Conservation (phyloP, 768 basidiomycete species). For the Rubroboletus satanas region DNA sequence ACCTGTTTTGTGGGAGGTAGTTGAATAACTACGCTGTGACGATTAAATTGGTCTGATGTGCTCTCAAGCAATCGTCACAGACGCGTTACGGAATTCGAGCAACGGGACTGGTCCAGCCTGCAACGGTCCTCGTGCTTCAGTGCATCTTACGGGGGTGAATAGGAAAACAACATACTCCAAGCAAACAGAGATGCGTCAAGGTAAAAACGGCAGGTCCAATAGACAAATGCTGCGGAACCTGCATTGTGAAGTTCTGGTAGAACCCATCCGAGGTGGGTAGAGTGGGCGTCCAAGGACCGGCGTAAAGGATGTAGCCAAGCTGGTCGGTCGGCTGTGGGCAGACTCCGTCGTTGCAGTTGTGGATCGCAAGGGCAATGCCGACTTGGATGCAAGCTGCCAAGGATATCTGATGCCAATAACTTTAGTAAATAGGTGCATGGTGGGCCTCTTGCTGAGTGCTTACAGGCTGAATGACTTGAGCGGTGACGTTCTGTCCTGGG, state of each 20-base stretch:
- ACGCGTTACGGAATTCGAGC: slow-evolving; percentile 27
- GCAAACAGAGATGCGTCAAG: slow-evolving; percentile 28
- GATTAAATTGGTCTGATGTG: background rate
- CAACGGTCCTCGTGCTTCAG: background rate
- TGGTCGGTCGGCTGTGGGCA: slow-evolving; percentile 21
- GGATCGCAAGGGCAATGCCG: slow-evolving; percentile 30
- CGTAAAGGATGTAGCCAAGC: slow-evolving; percentile 28
- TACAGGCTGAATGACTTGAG: slow-evolving; percentile 23
- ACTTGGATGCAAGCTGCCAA: slow-evolving; percentile 21
- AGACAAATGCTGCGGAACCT: background rate
- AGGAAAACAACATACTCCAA: slow-evolving; percentile 20
- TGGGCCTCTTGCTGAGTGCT: background rate
- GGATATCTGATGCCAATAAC: slow-evolving; percentile 11
- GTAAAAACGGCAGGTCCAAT: slow-evolving; percentile 28
- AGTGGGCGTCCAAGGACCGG: slow-evolving; percentile 28
- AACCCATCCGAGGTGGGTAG: slow-evolving; percentile 12
- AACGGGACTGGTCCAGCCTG: slow-evolving; percentile 24
- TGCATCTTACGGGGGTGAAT: background rate
- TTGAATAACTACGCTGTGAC: background rate
- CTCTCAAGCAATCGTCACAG: slow-evolving; percentile 17
- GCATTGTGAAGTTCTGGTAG: slow-evolving; percentile 30
- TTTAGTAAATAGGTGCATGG: background rate
- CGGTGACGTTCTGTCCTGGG: slow-evolving; percentile 17
- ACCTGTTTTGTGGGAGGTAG: no score
- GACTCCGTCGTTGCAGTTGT: slow-evolving; percentile 14